Percentiles rank a stretch among this genome's conserved stretches.
Conservation (phyloP, 2,329 filamentous ascomycete species). For the Venturiaceae sp. region DNA sequence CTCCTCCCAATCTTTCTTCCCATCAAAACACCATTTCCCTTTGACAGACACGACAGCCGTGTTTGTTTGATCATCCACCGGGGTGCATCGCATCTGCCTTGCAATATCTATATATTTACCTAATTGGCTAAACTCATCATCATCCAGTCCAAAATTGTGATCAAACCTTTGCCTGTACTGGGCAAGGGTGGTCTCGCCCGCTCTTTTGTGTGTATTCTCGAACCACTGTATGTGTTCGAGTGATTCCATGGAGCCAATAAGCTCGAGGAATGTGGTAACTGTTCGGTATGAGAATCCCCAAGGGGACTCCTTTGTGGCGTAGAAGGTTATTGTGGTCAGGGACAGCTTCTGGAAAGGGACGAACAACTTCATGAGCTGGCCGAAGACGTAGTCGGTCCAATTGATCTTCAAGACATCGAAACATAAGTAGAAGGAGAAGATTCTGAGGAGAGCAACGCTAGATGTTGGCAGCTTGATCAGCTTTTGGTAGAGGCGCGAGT, state of each 20-base stretch:
- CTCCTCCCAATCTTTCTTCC: not conserved
- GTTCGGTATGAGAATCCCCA: not conserved
- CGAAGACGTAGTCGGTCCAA: not conserved
- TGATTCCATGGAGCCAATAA: not conserved
- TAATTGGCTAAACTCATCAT: not conserved
- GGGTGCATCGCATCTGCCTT: not conserved
- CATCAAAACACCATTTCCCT: not conserved
- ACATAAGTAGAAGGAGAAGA: not conserved
- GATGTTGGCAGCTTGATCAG: not conserved
- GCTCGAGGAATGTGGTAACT: not conserved
- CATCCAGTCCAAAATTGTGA: not conserved
- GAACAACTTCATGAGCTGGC: not conserved
- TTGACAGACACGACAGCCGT: not conserved
- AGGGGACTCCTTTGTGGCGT: not conserved
- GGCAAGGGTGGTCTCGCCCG: not conserved
- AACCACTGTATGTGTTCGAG: not conserved
- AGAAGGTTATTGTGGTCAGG: not conserved
- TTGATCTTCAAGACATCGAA: conserved; percentile 2
- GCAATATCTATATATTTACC: not conserved
- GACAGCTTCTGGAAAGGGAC: not conserved
- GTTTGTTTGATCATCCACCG: not conserved
- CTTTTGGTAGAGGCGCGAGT: not conserved
- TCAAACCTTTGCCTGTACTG: not conserved
- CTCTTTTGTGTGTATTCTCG: not conserved
- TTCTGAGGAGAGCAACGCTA: not conserved